phyloP scores from a whole-genome alignment of 2,329 filamentous ascomycete genomes.

The Fusarium sulawesiense region DNA sequence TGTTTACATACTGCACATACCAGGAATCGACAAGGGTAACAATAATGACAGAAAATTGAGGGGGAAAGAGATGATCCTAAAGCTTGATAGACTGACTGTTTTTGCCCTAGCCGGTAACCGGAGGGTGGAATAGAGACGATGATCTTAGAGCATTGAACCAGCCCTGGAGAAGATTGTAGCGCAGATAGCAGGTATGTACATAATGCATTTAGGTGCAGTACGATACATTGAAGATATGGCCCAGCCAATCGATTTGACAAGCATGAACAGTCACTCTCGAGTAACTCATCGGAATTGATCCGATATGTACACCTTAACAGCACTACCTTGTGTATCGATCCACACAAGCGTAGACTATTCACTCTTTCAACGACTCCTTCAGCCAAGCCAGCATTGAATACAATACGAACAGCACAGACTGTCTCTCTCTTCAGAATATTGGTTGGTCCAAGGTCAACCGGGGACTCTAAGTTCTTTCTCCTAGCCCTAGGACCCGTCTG shows the following conservation, averaged over 20 bases:
- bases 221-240: not conserved
- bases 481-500: constrained; percentile 18
- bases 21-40: constrained; percentile 13
- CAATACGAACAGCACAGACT: not conserved
- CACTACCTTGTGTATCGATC: constrained; percentile 3
- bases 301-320: constrained; percentile 3
- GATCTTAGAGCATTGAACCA: not conserved
- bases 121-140: not conserved
- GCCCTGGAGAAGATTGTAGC: not conserved
- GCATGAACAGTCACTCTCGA: not conserved
- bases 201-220: not conserved
- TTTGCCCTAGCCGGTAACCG: constrained; percentile 1
- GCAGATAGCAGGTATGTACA: not conserved
- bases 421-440: constrained; percentile 1
- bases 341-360: not conserved
- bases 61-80: constrained; percentile 5
- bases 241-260: constrained; percentile 5
- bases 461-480: constrained; percentile 7
- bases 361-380: not conserved
- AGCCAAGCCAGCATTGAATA: not conserved
- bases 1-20: not conserved
- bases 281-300: constrained; percentile 17
- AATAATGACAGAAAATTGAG: constrained; percentile 16
- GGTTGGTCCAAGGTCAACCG: not conserved
- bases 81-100: constrained; percentile 5